Base-by-base conservation (phyloP, 2,329 filamentous ascomycete genomes). In the Ceratocystiopsis minuta region DNA sequence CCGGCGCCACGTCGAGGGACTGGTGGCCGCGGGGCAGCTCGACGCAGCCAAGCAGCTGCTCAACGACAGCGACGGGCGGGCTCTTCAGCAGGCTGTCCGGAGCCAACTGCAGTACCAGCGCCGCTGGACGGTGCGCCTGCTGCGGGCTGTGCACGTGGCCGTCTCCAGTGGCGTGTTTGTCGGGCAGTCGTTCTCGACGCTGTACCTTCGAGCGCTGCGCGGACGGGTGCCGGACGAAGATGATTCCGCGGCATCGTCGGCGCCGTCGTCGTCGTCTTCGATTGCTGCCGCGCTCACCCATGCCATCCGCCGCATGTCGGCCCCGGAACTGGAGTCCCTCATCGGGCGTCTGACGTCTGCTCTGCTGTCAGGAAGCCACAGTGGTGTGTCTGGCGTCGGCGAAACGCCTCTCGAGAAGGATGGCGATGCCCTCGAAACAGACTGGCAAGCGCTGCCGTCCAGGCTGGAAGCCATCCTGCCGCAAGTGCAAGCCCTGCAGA, bases 131-230 rank as follows among this genome's bases (percentile, higher is more conserved):
- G 53, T 47, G 3, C 55, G 53, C 18, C 55, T 78, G 13, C 54
- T 75, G 11, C 65, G 66, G 6, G 62, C 62, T 1, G 53, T 76
- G 18, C 61, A 68, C 34, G 55, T 74, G 18, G 48, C 69, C 3
- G 54, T 60, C 31, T 58, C 60, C 31, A 52, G 57, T 34, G 51
- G 61, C 28, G 40, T 46, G 1, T 50, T 50, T 35, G 20, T 40
- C 5, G 41, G 36, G 31, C 47, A 54, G 9, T 56, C 59, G n/a
- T 72, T 72, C 46, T 65, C 66, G 1, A 59, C 62, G 34, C 61
- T 79, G 9, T 85, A 82, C 56, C 64, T 77, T 16, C 65, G 73
- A 40, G 70, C 72, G 7, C 63, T 81, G 6, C 24, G 24, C 6
- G 6, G 45, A 46, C 16, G 43, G 37, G 7, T 32, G 41, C 14